These are phyloP conservation scores for Aspergillus unguis DNA, from an alignment of 2,329 filamentous ascomycete species.

Conservation along the genomic window DNA sequence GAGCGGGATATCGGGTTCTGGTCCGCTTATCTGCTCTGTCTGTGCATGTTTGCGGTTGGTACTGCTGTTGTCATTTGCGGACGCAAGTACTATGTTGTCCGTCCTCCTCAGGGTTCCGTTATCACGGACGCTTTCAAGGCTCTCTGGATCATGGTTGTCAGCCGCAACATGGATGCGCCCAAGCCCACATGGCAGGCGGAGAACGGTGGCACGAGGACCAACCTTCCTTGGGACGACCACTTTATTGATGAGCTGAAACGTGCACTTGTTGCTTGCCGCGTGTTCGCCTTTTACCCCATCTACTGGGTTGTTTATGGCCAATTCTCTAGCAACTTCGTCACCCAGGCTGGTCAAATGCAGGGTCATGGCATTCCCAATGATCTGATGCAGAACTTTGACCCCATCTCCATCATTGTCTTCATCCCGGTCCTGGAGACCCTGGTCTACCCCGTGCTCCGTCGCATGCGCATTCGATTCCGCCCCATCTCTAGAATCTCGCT, in stretches of 20 bases:
- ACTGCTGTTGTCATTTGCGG: slow-evolving; percentile 53
- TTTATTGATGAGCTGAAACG: slow-evolving; percentile 72
- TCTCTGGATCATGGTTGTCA: slow-evolving; percentile 53
- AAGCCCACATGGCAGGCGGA: slow-evolving; percentile 64
- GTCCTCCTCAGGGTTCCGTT: slow-evolving; percentile 59
- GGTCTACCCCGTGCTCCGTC: slow-evolving; percentile 66
- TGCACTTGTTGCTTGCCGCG: slow-evolving; percentile 63
- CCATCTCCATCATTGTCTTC: slow-evolving; percentile 71
- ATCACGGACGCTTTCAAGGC: slow-evolving; percentile 65
- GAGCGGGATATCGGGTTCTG: slow-evolving; percentile 66
- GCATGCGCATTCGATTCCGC: slow-evolving; percentile 62
- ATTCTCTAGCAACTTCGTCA: slow-evolving; percentile 64
- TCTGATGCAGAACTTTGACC: slow-evolving; percentile 71
- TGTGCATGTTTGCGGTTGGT: slow-evolving; percentile 62
- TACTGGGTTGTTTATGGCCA: slow-evolving; percentile 69
- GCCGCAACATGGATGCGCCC: slow-evolving; percentile 57
- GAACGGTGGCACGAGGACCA: slow-evolving; percentile 42
- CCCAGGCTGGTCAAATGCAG: slow-evolving; percentile 61
- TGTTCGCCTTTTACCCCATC: slow-evolving; percentile 67
- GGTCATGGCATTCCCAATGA: slow-evolving; percentile 74
- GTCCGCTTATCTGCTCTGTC: slow-evolving; percentile 60
- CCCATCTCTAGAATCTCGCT: slow-evolving; percentile 72
- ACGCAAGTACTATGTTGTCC: slow-evolving; percentile 46
- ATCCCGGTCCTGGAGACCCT: slow-evolving; percentile 68
- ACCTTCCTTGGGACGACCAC: slow-evolving; percentile 61